phyloP scores from a whole-genome alignment of 108 stramenopile genomes.

The Mayamaea pseudoterrestris region DNA sequence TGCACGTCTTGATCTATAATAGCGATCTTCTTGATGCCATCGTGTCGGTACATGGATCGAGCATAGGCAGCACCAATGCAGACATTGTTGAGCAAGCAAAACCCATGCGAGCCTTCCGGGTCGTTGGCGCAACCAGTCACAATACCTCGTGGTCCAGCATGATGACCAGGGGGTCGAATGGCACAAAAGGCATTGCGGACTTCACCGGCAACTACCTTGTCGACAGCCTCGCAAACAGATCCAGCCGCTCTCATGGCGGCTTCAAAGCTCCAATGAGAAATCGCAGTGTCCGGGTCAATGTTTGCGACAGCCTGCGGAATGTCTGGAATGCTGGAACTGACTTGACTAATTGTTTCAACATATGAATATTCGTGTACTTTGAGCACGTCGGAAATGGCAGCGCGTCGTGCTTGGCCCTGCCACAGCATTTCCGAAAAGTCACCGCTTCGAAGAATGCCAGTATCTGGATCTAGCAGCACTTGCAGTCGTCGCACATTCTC shows the following conservation, averaged over 20 bases:
- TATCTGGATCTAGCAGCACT: slow-evolving; percentile 65
- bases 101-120: slow-evolving; percentile 85
- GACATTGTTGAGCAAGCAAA: slow-evolving; percentile 98
- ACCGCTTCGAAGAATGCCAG: slow-evolving; percentile 62
- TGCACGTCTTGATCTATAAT: slow-evolving; percentile 93
- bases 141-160: slow-evolving; percentile 92
- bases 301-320: slow-evolving; percentile 71
- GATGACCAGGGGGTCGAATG: slow-evolving; percentile 98
- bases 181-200: slow-evolving; percentile 87
- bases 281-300: slow-evolving; percentile 76
- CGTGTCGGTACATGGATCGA: slow-evolving; percentile 75
- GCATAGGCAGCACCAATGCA: slow-evolving; percentile 98
- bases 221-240: slow-evolving; percentile 81
- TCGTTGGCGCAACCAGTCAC: slow-evolving; percentile 86
- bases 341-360: slow-evolving; percentile 67
- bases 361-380: slow-evolving; percentile 82
- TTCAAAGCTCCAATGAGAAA: slow-evolving; percentile 85
- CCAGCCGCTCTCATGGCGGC: slow-evolving; percentile 82
- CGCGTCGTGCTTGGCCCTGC: slow-evolving; percentile 62
- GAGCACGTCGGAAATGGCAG: slow-evolving; percentile 70
- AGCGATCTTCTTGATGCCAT: slow-evolving; percentile 71
- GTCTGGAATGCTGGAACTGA: slow-evolving; percentile 72
- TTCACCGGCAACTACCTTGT: slow-evolving; percentile 72
- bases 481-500: slow-evolving; percentile 78
- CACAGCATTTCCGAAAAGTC: slow-evolving; percentile 60